Percentiles rank a stretch among this genome's conserved stretches.
Evolutionary conservation across 345 rosid genomes (phyloP).

Genomic region (Luvunga scandens): DNA sequence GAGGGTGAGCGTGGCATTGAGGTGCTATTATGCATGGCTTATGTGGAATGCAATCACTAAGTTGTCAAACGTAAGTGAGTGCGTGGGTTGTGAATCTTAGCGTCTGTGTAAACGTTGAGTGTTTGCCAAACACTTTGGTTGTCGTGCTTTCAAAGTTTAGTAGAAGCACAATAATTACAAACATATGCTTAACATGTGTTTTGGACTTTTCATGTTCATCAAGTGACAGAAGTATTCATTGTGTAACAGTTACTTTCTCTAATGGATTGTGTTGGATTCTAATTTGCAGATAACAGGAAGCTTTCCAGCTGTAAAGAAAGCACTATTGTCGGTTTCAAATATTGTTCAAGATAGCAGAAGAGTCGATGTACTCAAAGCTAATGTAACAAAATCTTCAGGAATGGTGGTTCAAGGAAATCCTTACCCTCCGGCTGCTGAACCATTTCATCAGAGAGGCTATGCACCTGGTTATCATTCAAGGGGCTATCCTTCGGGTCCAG

Average conservation of each 20-base stretch:
- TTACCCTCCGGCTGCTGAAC: slow-evolving; percentile 31
- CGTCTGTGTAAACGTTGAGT: not conserved
- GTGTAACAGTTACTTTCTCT: slow-evolving; percentile 1
- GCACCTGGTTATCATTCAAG: slow-evolving; percentile 49
- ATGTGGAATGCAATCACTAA: not conserved
- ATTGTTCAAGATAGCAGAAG: slow-evolving; percentile 50
- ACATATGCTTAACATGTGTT: not conserved
- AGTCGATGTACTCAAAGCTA: slow-evolving; percentile 28
- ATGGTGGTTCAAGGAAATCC: slow-evolving; percentile 25
- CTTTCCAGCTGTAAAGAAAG: slow-evolving; percentile 55
- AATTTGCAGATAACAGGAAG: slow-evolving; percentile 54
- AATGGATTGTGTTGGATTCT: slow-evolving; percentile 4
- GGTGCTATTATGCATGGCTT: not conserved
- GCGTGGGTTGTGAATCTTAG: not conserved
- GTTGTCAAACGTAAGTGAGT: not conserved
- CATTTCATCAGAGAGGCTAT: slow-evolving; percentile 48
- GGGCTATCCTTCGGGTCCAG: slow-evolving; percentile 54
- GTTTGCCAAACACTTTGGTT: not conserved
- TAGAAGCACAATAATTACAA: not conserved
- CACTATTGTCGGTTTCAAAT: slow-evolving; percentile 46
- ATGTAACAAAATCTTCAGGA: slow-evolving; percentile 20
- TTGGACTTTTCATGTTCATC: not conserved
- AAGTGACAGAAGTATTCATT: not conserved
- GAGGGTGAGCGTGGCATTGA: not conserved
- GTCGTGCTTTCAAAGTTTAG: not conserved